Base-by-base conservation (phyloP, 2,329 filamentous ascomycete species). In the Stachybotrys echinatus region DNA sequence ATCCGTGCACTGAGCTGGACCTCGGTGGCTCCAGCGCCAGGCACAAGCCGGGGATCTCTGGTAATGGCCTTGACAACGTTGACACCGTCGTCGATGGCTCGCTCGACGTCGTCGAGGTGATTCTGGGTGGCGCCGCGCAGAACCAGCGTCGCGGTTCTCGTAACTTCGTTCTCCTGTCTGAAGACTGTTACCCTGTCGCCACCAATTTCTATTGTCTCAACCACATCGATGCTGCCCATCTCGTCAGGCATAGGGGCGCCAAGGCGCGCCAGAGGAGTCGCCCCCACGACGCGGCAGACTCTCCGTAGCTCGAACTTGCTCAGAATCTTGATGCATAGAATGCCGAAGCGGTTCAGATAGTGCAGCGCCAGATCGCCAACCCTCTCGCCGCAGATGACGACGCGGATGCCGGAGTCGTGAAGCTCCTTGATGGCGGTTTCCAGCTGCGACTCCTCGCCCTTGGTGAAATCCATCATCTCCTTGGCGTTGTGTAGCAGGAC, bases 171-270 rank as follows among this genome's bases (percentile, higher is more conserved):
- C 70, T 99, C 94, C 78, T 99, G 94, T 63, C 95, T 82, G 83
- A 99, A 99, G 52, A 99, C 92, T 40, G 94, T 99, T 52, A 99
- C 95, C 54, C 94, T 88, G 76, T 99, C 94, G 60, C 94, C 94
- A 56, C 94, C 94, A 67, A 99, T 97, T 73, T 99, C 94, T 42
- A 95, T 80, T 2, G 95, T 97, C 80, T 99, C 94, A 27, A 99
- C 94, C 50, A 99, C 72, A 67, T 99, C 94, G 55, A 99, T 84
- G 61, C 74, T 87, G 57, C 94, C 94, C 92, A 96, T 97, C 79
- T 99, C 94, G 61, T 99, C 94, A n/a, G 95, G 94, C 94, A 99
- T 99, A 42, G 94, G 94, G 17, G 95, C 94, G 56, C 94, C 94
- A 45, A 99, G 79, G 61, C 94, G 87, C 48, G 95, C 95, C 54